Percentiles rank a stretch among this genome's conserved stretches.
These are phyloP conservation scores for Auricularia heimuer DNA, from an alignment of 768 basidiomycete species.

Conservation along the genomic window DNA sequence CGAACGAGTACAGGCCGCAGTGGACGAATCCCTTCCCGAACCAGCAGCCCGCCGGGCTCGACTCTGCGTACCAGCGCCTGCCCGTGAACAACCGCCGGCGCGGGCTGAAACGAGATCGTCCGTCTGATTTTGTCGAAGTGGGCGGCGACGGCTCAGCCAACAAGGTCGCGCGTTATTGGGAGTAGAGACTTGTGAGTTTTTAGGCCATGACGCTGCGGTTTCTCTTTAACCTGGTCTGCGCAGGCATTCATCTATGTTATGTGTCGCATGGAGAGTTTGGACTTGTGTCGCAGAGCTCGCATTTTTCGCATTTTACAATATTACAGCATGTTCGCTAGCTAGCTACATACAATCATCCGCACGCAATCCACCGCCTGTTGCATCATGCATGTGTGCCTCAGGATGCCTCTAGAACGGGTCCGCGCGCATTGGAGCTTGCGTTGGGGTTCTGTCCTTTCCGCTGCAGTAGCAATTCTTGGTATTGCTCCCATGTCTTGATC, in stretches of 20 bases:
- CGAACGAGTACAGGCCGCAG: conserved; percentile 32
- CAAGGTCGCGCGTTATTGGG: conserved; percentile 71
- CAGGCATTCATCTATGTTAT: too few relatives aligned
- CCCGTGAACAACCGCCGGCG: conserved; percentile 74
- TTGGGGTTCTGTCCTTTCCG: background rate
- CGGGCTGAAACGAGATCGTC: conserved; percentile 70
- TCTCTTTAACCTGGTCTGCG: too few relatives aligned
- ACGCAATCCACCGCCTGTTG: background rate
- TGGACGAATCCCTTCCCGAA: conserved; percentile 46
- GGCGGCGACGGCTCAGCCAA: conserved; percentile 37
- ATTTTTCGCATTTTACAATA: background rate
- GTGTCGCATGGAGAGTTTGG: too few relatives aligned
- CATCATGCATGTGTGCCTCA: background rate
- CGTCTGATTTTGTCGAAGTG: conserved; percentile 75
- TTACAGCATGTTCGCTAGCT: background rate
- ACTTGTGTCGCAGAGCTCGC: too few relatives aligned
- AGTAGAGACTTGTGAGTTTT: conserved; percentile 27
- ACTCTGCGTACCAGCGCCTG: conserved; percentile 80
- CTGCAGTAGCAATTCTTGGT: conserved; percentile 63
- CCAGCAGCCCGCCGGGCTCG: conserved; percentile 58
- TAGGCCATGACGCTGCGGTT: too few relatives aligned
- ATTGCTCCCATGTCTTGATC: conserved; percentile 70
- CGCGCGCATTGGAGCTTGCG: background rate
- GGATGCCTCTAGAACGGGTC: background rate
- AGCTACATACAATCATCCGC: background rate